phyloP scores from a whole-genome alignment of 2,329 filamentous ascomycete genomes.

The Cercospora beticola region DNA sequence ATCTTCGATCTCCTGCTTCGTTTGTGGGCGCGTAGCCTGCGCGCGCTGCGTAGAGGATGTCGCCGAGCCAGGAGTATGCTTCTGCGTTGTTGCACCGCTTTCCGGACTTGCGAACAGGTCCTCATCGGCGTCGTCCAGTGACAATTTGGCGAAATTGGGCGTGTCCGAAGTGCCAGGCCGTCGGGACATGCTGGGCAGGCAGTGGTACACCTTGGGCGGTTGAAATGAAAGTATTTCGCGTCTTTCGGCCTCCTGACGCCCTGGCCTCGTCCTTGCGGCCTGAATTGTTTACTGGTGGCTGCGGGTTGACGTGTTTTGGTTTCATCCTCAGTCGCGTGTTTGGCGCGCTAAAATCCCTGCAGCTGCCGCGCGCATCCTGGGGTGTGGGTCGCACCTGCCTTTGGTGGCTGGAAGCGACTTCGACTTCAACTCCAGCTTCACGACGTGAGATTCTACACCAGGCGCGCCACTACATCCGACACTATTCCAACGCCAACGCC shows the following conservation, averaged over 20 bases:
- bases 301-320: conserved; percentile 12
- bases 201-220: not conserved
- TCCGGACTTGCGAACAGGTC: conserved; percentile 59
- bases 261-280: conserved; percentile 21
- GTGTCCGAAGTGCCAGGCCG: conserved; percentile 23
- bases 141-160: conserved; percentile 36
- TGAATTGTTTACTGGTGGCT: not conserved
- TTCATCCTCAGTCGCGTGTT: conserved; percentile 1
- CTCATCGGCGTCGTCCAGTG: conserved; percentile 55
- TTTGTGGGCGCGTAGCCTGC: conserved; percentile 38
- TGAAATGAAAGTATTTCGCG: conserved; percentile 20
- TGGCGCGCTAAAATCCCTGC: not conserved
- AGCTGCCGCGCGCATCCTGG: not conserved
- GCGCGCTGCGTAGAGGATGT: conserved; percentile 42
- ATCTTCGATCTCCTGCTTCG: conserved; percentile 52
- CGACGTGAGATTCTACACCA: not conserved
- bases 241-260: conserved; percentile 15
- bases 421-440: conserved; percentile 11
- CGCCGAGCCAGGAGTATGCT: conserved; percentile 34
- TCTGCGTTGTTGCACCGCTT: conserved; percentile 40
- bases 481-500: not conserved
- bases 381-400: not conserved
- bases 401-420: not conserved
- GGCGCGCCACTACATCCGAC: conserved; percentile 1
- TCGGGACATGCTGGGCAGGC: conserved; percentile 31